Conservation (phyloP, 1,139 yeast genomes). For the Pichia terricola region DNA sequence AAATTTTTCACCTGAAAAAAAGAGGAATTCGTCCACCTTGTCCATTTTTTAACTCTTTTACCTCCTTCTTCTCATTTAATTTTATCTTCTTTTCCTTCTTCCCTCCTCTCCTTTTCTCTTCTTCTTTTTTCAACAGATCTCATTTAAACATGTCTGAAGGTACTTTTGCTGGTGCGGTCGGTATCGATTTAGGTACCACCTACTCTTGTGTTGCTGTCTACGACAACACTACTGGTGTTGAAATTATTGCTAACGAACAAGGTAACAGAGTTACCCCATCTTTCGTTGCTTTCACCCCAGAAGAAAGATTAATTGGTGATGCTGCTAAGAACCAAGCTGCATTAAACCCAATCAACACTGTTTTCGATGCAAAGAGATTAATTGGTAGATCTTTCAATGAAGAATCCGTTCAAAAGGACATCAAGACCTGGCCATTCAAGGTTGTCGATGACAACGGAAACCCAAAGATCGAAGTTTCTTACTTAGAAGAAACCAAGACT, state of each 20-base stretch:
- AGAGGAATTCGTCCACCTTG: background rate
- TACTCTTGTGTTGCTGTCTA: constrained; percentile 97
- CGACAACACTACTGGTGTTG: constrained; percentile 56
- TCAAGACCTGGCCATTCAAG: constrained; percentile 96
- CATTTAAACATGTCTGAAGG: constrained; percentile 73
- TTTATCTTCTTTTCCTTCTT: background rate
- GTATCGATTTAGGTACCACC: constrained; percentile 99
- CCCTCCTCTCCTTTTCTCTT: background rate
- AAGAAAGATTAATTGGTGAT: constrained; percentile 98
- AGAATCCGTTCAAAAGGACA: constrained; percentile 87
- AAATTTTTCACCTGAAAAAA: background rate
- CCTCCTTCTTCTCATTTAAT: background rate
- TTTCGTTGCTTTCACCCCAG: constrained; percentile 94
- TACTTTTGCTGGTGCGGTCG: constrained; percentile 96
- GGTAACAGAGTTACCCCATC: constrained; percentile 99
- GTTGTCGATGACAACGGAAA: constrained; percentile 77
- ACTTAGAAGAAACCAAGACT: constrained; percentile 85
- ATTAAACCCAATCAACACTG: constrained; percentile 92
- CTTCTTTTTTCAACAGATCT: constrained; percentile 1
- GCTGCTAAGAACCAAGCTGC: constrained; percentile 99
- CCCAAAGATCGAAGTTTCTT: constrained; percentile 89
- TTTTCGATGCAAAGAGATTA: constrained; percentile 96
- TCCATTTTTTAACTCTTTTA: background rate
- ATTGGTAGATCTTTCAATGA: constrained; percentile 93
- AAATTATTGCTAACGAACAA: constrained; percentile 97